phyloP scores from a whole-genome alignment of 116 monocot species.

The Trichopus zeylanicus region DNA sequence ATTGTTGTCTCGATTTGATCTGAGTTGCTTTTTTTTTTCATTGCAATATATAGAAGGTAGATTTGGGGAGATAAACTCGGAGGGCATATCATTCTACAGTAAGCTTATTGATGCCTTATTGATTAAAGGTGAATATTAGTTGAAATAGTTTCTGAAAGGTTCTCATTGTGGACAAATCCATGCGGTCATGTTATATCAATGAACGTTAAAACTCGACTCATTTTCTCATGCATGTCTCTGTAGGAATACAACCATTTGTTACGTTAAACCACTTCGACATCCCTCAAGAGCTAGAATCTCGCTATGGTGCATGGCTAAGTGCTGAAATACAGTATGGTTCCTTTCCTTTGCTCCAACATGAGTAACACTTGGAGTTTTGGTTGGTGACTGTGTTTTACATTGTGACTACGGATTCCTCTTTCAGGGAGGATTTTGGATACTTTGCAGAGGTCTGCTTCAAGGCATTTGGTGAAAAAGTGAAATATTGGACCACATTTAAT shows the following conservation, averaged over 20 bases:
- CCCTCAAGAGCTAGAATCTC: slow-evolving; percentile 51
- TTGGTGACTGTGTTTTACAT: not conserved
- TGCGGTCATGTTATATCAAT: no score
- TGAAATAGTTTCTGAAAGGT: no score
- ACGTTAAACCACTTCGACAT: slow-evolving; percentile 43
- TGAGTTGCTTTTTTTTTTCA: not conserved
- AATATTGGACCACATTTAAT: slow-evolving; percentile 57
- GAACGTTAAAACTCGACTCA: no score
- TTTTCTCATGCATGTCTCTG: no score
- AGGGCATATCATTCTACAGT: slow-evolving; percentile 41
- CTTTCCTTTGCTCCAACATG: not conserved
- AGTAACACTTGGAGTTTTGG: no score
- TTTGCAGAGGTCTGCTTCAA: slow-evolving; percentile 48
- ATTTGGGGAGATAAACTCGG: slow-evolving; percentile 33
- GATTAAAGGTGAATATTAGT: slow-evolving; percentile 28
- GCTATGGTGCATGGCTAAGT: slow-evolving; percentile 42
- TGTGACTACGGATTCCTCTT: not conserved
- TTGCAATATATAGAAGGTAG: slow-evolving; percentile 25
- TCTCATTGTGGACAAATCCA: no score
- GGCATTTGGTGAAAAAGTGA: slow-evolving; percentile 55
- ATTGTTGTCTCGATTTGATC: no score
- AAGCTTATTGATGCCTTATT: slow-evolving; percentile 31
- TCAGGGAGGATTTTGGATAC: slow-evolving; percentile 41
- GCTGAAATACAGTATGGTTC: slow-evolving; percentile 27
- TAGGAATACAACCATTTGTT: slow-evolving; percentile 61